Conservation (phyloP, 495 filamentous ascomycete species). For the Pseudotulostoma volvatum region DNA sequence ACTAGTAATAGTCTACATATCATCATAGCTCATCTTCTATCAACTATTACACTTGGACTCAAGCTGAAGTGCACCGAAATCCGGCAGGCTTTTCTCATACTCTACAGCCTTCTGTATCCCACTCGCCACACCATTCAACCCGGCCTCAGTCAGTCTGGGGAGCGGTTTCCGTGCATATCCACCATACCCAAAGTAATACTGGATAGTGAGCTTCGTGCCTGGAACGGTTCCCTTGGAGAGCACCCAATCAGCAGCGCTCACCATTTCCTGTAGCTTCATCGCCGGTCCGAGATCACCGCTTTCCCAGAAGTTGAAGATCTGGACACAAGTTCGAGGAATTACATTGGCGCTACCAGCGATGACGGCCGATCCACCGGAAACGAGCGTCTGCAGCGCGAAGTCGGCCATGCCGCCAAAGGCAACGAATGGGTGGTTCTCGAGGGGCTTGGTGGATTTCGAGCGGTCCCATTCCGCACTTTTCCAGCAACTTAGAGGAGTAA, state of each 20-base stretch:
- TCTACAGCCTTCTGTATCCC: constrained; percentile 55
- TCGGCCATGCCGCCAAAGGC: constrained; percentile 82
- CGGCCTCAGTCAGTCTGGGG: constrained; percentile 38
- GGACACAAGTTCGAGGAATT: constrained; percentile 63
- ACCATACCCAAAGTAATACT: constrained; percentile 72
- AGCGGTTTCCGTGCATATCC: constrained; percentile 62
- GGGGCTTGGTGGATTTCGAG: constrained; percentile 18
- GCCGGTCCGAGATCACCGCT: constrained; percentile 60
- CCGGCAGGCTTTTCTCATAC: constrained; percentile 38
- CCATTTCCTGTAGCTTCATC: constrained; percentile 49
- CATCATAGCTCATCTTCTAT: no score
- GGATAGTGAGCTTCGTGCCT: constrained; percentile 71
- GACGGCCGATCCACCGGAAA: constrained; percentile 66
- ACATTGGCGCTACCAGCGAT: constrained; percentile 82
- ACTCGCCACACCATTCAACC: constrained; percentile 39
- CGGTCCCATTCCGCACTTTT: no score
- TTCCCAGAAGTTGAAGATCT: constrained; percentile 64
- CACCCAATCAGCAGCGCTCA: constrained; percentile 70
- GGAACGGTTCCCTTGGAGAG: constrained; percentile 75
- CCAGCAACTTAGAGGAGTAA: constrained; percentile 37
- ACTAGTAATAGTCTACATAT: no score
- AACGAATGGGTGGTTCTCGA: constrained; percentile 49
- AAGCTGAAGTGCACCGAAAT: no score
- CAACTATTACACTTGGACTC: no score
- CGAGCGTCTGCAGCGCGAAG: constrained; percentile 68